Conservation (phyloP, 192 early-diverging fungal genomes). For the Dimargaris cristalligena region DNA sequence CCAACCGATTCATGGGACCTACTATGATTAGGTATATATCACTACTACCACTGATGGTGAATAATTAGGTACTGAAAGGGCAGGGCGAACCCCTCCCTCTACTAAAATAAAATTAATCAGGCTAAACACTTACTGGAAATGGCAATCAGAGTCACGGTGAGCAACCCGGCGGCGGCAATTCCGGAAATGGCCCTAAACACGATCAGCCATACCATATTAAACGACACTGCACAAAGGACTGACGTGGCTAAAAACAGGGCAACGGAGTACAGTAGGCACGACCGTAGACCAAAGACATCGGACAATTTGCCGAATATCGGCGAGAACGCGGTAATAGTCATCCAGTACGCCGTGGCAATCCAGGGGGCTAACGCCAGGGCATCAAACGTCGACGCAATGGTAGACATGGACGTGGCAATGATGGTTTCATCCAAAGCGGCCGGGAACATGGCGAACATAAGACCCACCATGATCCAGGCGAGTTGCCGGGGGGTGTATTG, state of each 20-base stretch:
- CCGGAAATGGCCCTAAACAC: slow-evolving; percentile 28
- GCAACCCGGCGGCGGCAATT: slow-evolving; percentile 38
- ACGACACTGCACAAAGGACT: slow-evolving; percentile 33
- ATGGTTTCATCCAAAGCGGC: slow-evolving; percentile 54
- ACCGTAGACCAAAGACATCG: slow-evolving; percentile 49
- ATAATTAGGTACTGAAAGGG: no score
- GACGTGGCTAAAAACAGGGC: slow-evolving; percentile 37
- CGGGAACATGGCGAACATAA: slow-evolving; percentile 33
- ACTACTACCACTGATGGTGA: no score
- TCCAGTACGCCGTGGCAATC: slow-evolving; percentile 40
- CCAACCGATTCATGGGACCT: no score
- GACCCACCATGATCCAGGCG: slow-evolving; percentile 13
- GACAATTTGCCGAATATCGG: slow-evolving; percentile 51
- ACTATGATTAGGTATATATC: no score
- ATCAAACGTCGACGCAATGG: slow-evolving; percentile 38
- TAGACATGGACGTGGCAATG: slow-evolving; percentile 42
- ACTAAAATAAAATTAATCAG: no score
- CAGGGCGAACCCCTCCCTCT: no score
- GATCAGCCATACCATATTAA: slow-evolving; percentile 30
- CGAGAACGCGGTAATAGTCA: slow-evolving; percentile 37
- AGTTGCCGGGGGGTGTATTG: no score
- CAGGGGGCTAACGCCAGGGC: slow-evolving; percentile 40
- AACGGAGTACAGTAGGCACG: slow-evolving; percentile 20
- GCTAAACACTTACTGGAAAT: slow-evolving; percentile 22
- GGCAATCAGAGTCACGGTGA: slow-evolving; percentile 40